phyloP scores from a whole-genome alignment of 148 eudicot genomes.

The Rhododendron kiyosumense region DNA sequence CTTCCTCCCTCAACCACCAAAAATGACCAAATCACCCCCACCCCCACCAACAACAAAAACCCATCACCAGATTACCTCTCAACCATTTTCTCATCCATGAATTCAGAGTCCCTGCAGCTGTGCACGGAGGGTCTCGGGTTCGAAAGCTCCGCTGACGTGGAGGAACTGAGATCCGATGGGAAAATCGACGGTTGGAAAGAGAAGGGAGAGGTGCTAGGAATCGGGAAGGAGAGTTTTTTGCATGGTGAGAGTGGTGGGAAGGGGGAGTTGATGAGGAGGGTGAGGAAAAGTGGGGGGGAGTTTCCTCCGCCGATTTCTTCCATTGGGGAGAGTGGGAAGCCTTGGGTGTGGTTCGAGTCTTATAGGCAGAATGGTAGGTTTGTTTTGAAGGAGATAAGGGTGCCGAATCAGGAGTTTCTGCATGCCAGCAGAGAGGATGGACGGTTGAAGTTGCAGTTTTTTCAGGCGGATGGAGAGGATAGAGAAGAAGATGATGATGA shows the following conservation, averaged over 20 bases:
- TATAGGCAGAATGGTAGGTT: conserved; percentile 66
- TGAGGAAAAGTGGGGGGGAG: conserved; percentile 23
- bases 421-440: conserved; percentile 75
- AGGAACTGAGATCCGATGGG: conserved; percentile 30
- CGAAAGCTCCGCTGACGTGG: conserved; percentile 68
- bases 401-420: conserved; percentile 55
- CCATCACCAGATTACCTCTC: conserved; percentile 7
- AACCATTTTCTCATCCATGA: conserved; percentile 44
- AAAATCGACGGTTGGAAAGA: neutral
- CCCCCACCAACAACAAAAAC: neutral
- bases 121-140: conserved; percentile 94
- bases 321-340: conserved; percentile 65
- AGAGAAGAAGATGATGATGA: conserved; percentile 12
- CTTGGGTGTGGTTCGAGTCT: conserved; percentile 61
- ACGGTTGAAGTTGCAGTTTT: conserved; percentile 50
- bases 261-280: conserved; percentile 31
- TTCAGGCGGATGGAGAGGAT: conserved; percentile 41
- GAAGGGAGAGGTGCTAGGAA: conserved; percentile 7
- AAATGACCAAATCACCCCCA: neutral
- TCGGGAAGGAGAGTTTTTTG: conserved; percentile 5
- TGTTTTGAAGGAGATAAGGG: conserved; percentile 58
- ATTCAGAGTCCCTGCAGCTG: conserved; percentile 56
- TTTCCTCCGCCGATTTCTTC: conserved; percentile 88
- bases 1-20: neutral
- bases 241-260: neutral